phyloP scores from a whole-genome alignment of 2,329 filamentous ascomycete genomes.

The Coniella vitis region DNA sequence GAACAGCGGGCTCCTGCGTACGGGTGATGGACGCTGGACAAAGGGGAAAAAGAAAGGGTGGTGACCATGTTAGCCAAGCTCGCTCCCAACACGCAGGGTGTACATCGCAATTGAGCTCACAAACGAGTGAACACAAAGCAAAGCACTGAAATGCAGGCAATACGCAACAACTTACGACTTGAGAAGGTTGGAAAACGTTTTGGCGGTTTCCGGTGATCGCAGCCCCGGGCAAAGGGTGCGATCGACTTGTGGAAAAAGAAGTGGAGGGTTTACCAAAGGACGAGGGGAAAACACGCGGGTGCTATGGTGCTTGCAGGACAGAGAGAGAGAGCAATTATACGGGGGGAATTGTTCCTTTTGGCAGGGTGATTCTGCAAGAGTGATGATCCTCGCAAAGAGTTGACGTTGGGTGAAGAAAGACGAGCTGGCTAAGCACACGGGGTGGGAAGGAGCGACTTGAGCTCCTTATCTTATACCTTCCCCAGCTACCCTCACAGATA shows the following conservation, averaged over 20 bases:
- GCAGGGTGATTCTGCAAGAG: no score
- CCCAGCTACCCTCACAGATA: no score
- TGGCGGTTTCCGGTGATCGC: slow-evolving; percentile 64
- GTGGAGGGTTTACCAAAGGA: background rate
- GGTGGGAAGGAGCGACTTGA: no score
- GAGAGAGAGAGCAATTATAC: no score
- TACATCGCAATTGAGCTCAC: background rate
- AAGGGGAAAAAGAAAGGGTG: background rate
- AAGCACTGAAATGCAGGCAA: background rate
- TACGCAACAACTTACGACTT: slow-evolving; percentile 91
- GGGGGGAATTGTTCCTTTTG: no score
- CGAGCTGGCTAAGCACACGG: no score
- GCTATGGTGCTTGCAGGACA: no score
- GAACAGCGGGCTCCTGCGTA: slow-evolving; percentile 95
- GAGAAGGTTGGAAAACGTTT: slow-evolving; percentile 97
- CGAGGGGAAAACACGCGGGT: background rate
- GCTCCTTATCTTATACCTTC: no score
- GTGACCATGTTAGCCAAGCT: slow-evolving; percentile 21
- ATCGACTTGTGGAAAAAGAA: slow-evolving; percentile 30
- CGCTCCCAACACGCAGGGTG: slow-evolving; percentile 6
- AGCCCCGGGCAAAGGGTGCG: slow-evolving; percentile 41
- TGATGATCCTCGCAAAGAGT: no score
- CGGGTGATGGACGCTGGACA: slow-evolving; percentile 77
- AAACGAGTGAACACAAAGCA: background rate
- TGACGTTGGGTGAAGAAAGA: no score